Percentiles rank a stretch among this genome's conserved stretches.
Evolutionary conservation across 73 alveolate genomes (phyloP).

Genomic region (Durusdinium trenchii): DNA sequence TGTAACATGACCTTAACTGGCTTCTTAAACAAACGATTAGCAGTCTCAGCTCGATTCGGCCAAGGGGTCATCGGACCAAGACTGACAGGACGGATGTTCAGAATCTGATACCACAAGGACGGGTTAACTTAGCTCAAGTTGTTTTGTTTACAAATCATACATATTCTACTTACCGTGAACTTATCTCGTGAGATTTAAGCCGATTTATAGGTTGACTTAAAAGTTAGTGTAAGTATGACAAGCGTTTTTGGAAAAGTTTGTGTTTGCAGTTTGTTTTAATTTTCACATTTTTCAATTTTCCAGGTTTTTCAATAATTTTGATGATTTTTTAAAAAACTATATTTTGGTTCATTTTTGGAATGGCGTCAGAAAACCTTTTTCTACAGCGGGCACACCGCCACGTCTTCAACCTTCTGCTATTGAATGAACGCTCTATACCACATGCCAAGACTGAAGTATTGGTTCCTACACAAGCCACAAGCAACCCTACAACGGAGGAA

Average conservation of each 20-base stretch:
- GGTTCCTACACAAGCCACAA: background rate
- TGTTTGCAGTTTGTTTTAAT: background rate
- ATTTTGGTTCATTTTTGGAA: background rate
- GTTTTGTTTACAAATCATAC: too few relatives aligned
- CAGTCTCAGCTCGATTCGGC: too few relatives aligned
- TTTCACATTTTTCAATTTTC: background rate
- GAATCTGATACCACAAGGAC: too few relatives aligned
- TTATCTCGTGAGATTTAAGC: too few relatives aligned
- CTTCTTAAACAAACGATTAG: too few relatives aligned
- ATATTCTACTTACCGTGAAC: too few relatives aligned
- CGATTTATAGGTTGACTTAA: too few relatives aligned
- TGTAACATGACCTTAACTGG: too few relatives aligned
- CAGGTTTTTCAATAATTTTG: background rate
- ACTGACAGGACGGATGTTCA: too few relatives aligned
- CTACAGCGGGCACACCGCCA: constrained; percentile 1
- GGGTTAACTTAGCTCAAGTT: too few relatives aligned
- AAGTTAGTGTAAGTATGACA: background rate
- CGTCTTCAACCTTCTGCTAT: background rate
- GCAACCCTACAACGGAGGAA: background rate
- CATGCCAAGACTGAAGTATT: background rate
- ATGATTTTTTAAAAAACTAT: background rate
- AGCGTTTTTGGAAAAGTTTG: background rate
- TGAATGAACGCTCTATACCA: background rate
- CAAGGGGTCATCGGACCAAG: too few relatives aligned
- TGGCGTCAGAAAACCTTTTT: background rate